Conservation (phyloP, 208 protist species). For the Leishmania aethiopica region DNA sequence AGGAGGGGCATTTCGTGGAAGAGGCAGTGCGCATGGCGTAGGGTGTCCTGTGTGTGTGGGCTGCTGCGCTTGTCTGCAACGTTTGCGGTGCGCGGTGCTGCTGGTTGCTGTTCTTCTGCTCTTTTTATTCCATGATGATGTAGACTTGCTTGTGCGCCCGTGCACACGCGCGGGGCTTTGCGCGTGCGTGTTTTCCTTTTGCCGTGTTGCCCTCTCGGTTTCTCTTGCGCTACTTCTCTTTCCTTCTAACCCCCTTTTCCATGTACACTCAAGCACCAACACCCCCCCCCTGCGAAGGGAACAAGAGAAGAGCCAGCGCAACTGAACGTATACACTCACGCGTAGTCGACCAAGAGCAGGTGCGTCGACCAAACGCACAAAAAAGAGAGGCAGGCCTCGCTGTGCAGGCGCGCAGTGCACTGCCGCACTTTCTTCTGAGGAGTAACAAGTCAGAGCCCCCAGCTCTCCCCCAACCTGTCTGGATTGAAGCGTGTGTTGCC, state of each 20-base stretch:
- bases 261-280: not conserved
- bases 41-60: not conserved
- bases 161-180: not conserved
- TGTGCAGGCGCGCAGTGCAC: not conserved
- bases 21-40: not conserved
- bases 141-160: conserved; percentile 1
- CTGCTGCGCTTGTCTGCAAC: not conserved
- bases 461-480: not conserved
- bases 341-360: not conserved
- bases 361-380: not conserved
- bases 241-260: not conserved
- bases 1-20: not conserved
- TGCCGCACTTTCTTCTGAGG: not conserved
- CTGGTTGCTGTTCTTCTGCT: not conserved
- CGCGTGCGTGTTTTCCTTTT: not conserved
- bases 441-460: not conserved
- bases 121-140: not conserved
- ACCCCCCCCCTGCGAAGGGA: not conserved
- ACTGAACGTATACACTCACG: not conserved
- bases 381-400: not conserved
- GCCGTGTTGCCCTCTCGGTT: not conserved
- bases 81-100: not conserved
- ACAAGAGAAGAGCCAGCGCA: not conserved
- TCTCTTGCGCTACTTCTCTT: not conserved
- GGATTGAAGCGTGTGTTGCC: not conserved